Conservation (phyloP, 2,329 filamentous ascomycete genomes). For the Epichloe aotearoae region DNA sequence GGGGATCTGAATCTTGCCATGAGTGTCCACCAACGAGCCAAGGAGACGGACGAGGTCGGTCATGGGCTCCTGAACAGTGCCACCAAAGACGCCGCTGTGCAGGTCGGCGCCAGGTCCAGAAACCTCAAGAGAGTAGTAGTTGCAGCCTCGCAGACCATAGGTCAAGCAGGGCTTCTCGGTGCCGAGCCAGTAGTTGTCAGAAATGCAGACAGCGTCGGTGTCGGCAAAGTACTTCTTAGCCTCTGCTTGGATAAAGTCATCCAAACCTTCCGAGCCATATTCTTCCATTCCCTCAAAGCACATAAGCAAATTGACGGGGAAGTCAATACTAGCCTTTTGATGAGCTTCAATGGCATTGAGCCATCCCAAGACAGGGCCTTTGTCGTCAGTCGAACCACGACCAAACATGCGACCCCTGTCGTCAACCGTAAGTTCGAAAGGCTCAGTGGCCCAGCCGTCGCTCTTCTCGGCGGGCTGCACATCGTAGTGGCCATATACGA, state of each 20-base stretch:
- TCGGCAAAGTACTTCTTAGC: constrained; percentile 92
- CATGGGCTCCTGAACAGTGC: constrained; percentile 96
- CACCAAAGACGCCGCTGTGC: constrained; percentile 94
- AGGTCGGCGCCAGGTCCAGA: constrained; percentile 86
- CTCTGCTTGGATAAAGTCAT: constrained; percentile 86
- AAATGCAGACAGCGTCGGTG: constrained; percentile 92
- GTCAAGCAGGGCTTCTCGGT: constrained; percentile 97
- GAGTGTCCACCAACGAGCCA: constrained; percentile 69
- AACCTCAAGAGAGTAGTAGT: constrained; percentile 90
- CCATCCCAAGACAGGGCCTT: constrained; percentile 95
- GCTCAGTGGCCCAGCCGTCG: constrained; percentile 92
- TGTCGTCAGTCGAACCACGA: constrained; percentile 91
- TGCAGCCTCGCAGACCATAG: constrained; percentile 92
- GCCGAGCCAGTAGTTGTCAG: constrained; percentile 99
- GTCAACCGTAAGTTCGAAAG: constrained; percentile 78
- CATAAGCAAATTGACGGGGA: constrained; percentile 96
- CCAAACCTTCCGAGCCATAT: constrained; percentile 90
- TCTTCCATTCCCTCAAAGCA: constrained; percentile 99
- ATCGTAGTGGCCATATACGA: constrained; percentile 98
- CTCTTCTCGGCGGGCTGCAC: constrained; percentile 89
- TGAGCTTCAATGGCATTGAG: constrained; percentile 96
- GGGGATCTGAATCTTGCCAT: constrained; percentile 90
- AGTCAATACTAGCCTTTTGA: constrained; percentile 84
- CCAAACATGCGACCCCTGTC: constrained; percentile 93
- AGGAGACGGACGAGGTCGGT: constrained; percentile 81